Evolutionary conservation across 139 green algal genomes (phyloP).

Genomic region (Micromonas pusilla): DNA sequence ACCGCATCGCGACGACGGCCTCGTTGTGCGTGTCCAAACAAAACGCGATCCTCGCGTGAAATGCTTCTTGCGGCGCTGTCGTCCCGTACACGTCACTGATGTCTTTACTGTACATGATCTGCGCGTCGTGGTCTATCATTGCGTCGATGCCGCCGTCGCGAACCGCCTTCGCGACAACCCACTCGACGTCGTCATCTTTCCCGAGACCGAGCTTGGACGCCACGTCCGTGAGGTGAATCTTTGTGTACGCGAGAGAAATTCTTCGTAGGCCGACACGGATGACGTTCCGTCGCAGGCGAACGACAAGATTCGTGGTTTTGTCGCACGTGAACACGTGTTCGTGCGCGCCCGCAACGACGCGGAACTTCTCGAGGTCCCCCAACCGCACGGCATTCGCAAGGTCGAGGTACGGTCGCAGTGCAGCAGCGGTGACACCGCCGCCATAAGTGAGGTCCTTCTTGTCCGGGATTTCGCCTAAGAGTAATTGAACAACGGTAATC

Average conservation of each 20-base stretch:
- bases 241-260: slow-evolving; percentile 88
- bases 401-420: slow-evolving; percentile 82
- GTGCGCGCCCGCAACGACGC: slow-evolving; percentile 51
- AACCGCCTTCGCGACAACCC: slow-evolving; percentile 81
- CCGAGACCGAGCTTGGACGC: slow-evolving; percentile 73
- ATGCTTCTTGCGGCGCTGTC: slow-evolving; percentile 60
- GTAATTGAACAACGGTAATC: slow-evolving; percentile 80
- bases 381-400: slow-evolving; percentile 73
- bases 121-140: slow-evolving; percentile 65
- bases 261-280: slow-evolving; percentile 85
- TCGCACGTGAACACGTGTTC: slow-evolving; percentile 61
- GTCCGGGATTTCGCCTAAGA: slow-evolving; percentile 96
- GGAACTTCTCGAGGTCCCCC: slow-evolving; percentile 79
- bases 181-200: slow-evolving; percentile 67
- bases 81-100: slow-evolving; percentile 71
- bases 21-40: slow-evolving; percentile 92
- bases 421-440: slow-evolving; percentile 8
- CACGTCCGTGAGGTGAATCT: slow-evolving; percentile 82
- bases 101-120: slow-evolving; percentile 57
- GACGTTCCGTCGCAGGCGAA: slow-evolving; percentile 89
- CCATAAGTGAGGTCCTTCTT: slow-evolving; percentile 9
- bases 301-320: slow-evolving; percentile 76
- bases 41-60: slow-evolving; percentile 44
- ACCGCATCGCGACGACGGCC: slow-evolving; percentile 61
- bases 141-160: slow-evolving; percentile 72